Evolutionary conservation across 371 early-diverging fungal genomes (phyloP), one percentile per base, ranked within the genome.

Genomic region (Rhizopus delemar): DNA sequence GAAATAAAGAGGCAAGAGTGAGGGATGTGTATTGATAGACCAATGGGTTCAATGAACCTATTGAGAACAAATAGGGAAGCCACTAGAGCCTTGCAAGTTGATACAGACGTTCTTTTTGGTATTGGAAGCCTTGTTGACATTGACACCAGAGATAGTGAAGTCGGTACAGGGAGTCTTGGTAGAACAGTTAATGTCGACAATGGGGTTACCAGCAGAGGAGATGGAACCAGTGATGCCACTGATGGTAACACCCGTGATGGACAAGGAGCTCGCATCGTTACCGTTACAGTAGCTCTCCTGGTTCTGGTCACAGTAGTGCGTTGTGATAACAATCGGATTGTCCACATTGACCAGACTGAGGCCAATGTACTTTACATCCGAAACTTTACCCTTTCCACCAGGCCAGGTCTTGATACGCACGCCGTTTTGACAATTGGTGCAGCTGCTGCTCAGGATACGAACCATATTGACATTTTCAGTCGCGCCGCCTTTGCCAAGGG

Each of bases 391-490:
- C 46, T 65, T 66, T 28, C 74, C 71, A 13, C 74, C 71, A 4
- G 68, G 59, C 71, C 74, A 74, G 15, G 69, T 69, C 66, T 74
- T 74, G 63, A 71, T 69, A 56, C 73, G 60, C 15, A 74, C 60
- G 60, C 74, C 71, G 39, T 71, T 71, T 56, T 71, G 71, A 45
- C 74, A 74, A 51, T 74, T 61, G 36, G 50, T 65, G 57, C 71
- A 74, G 5, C 41, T 57, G 46, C 59, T 62, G 45, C 61, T 32
- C 3, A 57, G 41, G 13, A 74, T 53, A 33, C 51, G 63, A n/a
- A 74, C 56, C 38, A 51, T 60, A 11, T 55, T 50, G 34, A 74
- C 71, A 5, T 35, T 59, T n/a, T 66, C 71, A 8, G 63, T 64
- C 11, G 49, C 46, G n/a, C 70, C 63, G 8, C 63, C 66, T 53